Evolutionary conservation across 2,329 filamentous ascomycete species (phyloP).

Genomic region (Aspergillus pseudonomiae): DNA sequence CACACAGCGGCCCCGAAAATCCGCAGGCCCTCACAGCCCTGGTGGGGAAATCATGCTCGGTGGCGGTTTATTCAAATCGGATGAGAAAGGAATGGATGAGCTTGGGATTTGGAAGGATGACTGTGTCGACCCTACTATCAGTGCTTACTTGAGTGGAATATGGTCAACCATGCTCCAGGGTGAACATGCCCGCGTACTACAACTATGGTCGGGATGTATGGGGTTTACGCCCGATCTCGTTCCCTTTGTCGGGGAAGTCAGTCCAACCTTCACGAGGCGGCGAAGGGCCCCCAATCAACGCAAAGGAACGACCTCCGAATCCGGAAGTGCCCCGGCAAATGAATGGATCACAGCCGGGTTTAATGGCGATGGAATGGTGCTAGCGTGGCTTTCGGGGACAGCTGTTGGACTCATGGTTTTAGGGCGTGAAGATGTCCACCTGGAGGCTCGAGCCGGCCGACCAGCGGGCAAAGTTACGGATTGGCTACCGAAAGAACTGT

Average conservation of each 20-base stretch:
- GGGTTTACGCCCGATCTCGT: slow-evolving; percentile 57
- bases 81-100: slow-evolving; percentile 23
- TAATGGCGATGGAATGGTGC: slow-evolving; percentile 18
- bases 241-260: slow-evolving; percentile 57
- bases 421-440: slow-evolving; percentile 9
- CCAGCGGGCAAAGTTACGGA: slow-evolving; percentile 12
- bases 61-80: slow-evolving; percentile 24
- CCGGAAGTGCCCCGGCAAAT: not conserved
- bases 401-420: slow-evolving; percentile 19
- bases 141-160: slow-evolving; percentile 26
- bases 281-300: slow-evolving; percentile 20
- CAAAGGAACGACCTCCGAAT: not conserved
- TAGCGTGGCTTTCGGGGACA: slow-evolving; percentile 18
- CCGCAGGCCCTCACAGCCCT: slow-evolving; percentile 4
- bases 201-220: slow-evolving; percentile 61
- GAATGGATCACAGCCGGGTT: slow-evolving; percentile 21
- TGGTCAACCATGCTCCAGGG: slow-evolving; percentile 35
- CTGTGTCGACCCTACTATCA: slow-evolving; percentile 18
- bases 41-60: slow-evolving; percentile 26
- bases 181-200: slow-evolving; percentile 41
- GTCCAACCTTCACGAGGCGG: slow-evolving; percentile 17
- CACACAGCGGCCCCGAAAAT: slow-evolving; percentile 28
- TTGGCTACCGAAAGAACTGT: slow-evolving; percentile 14
- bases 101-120: slow-evolving; percentile 27
- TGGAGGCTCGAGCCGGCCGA: slow-evolving; percentile 9